Evolutionary conservation across 2,329 filamentous ascomycete genomes (phyloP).

Genomic region (Gaeumannomyces tritici): DNA sequence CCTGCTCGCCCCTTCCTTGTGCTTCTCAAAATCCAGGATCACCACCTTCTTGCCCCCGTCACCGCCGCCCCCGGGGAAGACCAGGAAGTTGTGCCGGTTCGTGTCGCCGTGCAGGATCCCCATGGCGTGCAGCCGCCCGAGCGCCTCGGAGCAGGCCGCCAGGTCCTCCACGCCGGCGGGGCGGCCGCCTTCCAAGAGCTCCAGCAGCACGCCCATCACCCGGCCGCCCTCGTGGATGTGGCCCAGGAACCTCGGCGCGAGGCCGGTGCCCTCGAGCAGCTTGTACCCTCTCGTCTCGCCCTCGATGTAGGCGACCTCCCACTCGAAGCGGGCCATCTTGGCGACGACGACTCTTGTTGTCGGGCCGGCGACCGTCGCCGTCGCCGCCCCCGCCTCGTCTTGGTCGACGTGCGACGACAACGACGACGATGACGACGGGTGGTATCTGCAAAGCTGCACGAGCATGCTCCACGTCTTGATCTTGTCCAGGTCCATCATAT

Average conservation of each 20-base stretch:
- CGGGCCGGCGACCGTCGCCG: too few relatives aligned
- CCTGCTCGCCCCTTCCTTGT: too few relatives aligned
- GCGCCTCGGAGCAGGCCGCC: conserved; percentile 13
- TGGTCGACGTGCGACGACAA: too few relatives aligned
- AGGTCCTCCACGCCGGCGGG: conserved; percentile 19
- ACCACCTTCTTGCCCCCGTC: too few relatives aligned
- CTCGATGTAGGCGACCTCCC: conserved; percentile 11
- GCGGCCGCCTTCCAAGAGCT: neutral
- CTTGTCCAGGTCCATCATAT: too few relatives aligned
- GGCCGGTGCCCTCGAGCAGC: conserved; percentile 12
- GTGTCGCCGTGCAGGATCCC: conserved; percentile 25
- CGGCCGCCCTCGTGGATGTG: conserved; percentile 19
- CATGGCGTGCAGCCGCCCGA: conserved; percentile 22
- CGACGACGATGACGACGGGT: too few relatives aligned
- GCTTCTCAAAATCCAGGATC: too few relatives aligned
- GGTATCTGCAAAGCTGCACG: too few relatives aligned
- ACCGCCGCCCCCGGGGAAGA: too few relatives aligned
- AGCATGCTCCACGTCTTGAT: too few relatives aligned
- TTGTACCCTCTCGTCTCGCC: conserved; percentile 14
- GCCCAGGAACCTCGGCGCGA: conserved; percentile 16
- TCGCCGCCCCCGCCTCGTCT: too few relatives aligned
- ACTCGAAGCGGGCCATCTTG: conserved; percentile 15
- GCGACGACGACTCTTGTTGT: too few relatives aligned
- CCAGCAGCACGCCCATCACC: conserved; percentile 10
- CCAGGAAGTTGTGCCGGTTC: conserved; percentile 26